These are phyloP conservation scores for Populus deltoides DNA, from an alignment of 345 rosid genomes.

Conservation along the genomic window DNA sequence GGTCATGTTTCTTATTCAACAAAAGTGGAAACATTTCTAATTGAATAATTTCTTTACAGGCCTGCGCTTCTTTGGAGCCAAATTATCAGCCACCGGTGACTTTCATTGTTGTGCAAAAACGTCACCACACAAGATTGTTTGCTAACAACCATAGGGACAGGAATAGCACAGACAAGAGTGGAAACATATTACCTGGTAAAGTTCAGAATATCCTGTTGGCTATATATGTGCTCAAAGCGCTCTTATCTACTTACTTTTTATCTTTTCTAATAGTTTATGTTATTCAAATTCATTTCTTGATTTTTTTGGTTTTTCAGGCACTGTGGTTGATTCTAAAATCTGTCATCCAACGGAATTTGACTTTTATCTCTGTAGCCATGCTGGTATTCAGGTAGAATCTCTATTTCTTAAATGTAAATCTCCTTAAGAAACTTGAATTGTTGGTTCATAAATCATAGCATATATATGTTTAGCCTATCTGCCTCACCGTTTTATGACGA, in stretches of 20 bases:
- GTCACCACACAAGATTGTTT: slow-evolving; percentile 94
- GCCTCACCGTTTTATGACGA: background rate
- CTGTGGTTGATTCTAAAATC: slow-evolving; percentile 88
- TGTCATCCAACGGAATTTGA: slow-evolving; percentile 98
- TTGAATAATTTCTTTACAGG: slow-evolving; percentile 37
- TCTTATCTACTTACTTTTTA: background rate
- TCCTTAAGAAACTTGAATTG: background rate
- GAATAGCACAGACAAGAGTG: slow-evolving; percentile 86
- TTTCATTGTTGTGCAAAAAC: slow-evolving; percentile 94
- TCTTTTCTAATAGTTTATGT: background rate
- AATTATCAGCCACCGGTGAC: slow-evolving; percentile 97
- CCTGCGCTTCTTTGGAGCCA: slow-evolving; percentile 96
- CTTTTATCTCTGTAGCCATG: slow-evolving; percentile 97
- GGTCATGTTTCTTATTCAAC: background rate
- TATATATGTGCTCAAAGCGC: background rate
- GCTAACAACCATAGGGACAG: slow-evolving; percentile 89
- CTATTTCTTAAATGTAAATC: background rate
- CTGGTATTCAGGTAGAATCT: slow-evolving; percentile 83
- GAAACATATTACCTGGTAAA: slow-evolving; percentile 89
- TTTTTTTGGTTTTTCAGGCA: slow-evolving; percentile 47
- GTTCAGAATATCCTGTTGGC: background rate
- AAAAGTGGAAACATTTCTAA: background rate
- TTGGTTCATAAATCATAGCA: background rate
- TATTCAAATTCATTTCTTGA: background rate
- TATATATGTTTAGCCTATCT: background rate